phyloP scores from a whole-genome alignment of 495 filamentous ascomycete species.

The Neurospora sp. region DNA sequence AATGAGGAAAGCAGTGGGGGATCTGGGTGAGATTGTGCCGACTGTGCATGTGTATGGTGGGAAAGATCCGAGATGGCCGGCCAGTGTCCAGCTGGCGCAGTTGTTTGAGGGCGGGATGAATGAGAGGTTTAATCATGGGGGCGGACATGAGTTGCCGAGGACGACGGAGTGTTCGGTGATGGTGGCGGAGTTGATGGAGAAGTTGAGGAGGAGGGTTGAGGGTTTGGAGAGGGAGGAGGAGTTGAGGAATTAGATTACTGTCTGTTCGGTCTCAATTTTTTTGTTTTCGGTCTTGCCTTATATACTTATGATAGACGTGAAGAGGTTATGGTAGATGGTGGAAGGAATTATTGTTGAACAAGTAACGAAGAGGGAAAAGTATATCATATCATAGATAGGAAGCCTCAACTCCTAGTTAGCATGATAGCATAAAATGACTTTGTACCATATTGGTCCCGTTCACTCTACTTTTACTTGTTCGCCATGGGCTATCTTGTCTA shows the following conservation, averaged over 20 bases:
- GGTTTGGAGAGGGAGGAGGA: neutral
- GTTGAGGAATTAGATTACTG: neutral
- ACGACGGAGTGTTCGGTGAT: conserved; percentile 15
- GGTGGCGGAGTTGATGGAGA: conserved; percentile 18
- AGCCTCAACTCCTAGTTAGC: neutral
- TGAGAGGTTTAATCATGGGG: conserved; percentile 38
- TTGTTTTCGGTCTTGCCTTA: neutral
- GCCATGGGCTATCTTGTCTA: neutral
- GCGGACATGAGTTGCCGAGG: conserved; percentile 42
- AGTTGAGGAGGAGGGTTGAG: conserved; percentile 4
- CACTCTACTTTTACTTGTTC: neutral
- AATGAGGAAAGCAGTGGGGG: conserved; percentile 19
- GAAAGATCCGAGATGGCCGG: conserved; percentile 47
- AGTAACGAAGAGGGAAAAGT: neutral
- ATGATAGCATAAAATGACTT: neutral
- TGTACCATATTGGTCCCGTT: neutral
- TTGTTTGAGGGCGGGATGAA: conserved; percentile 40
- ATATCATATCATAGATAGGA: neutral
- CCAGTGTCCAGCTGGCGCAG: conserved; percentile 45
- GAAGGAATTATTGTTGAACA: neutral
- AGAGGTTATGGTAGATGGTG: neutral
- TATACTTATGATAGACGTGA: neutral
- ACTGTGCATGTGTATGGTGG: conserved; percentile 53
- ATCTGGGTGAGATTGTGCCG: conserved; percentile 29
- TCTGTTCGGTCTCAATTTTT: neutral